Conservation (phyloP, 2,329 filamentous ascomycete species). For the Exophiala viscosa region DNA sequence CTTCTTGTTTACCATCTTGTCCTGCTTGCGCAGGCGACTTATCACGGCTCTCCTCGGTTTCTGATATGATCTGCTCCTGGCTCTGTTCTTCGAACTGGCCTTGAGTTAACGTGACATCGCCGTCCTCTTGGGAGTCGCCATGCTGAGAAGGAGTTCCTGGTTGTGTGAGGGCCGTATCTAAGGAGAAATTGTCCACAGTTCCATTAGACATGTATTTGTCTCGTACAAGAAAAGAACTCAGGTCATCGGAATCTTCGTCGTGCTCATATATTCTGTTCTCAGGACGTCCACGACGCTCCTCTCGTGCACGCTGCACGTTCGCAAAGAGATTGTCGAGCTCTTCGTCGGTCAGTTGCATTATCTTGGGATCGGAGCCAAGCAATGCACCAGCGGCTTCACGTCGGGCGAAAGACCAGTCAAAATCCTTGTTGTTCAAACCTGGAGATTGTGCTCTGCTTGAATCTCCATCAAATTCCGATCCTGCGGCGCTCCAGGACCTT, state of each 20-base stretch:
- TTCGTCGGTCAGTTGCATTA: slow-evolving; percentile 84
- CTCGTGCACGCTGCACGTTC: slow-evolving; percentile 83
- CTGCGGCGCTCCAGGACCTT: slow-evolving; percentile 70
- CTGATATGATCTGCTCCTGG: slow-evolving; percentile 78
- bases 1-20: slow-evolving; percentile 70
- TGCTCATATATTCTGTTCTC: slow-evolving; percentile 52
- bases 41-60: slow-evolving; percentile 69
- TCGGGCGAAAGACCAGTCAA: slow-evolving; percentile 91
- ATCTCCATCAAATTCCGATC: slow-evolving; percentile 69
- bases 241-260: slow-evolving; percentile 86
- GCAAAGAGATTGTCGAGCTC: slow-evolving; percentile 92
- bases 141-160: slow-evolving; percentile 79
- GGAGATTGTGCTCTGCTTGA: slow-evolving; percentile 78
- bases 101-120: slow-evolving; percentile 59
- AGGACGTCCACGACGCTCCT: slow-evolving; percentile 68
- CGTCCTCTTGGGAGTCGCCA: slow-evolving; percentile 48
- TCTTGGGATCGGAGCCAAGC: slow-evolving; percentile 85
- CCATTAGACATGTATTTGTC: slow-evolving; percentile 96
- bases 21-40: slow-evolving; percentile 67
- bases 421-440: slow-evolving; percentile 67
- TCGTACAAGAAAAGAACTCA: slow-evolving; percentile 78
- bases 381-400: slow-evolving; percentile 90
- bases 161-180: slow-evolving; percentile 91
- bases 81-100: slow-evolving; percentile 78
- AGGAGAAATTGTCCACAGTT: slow-evolving; percentile 90